Percentiles rank a stretch among this genome's conserved stretches.
Evolutionary conservation across 768 basidiomycete species (phyloP).

Genomic region (Leucocoprinus sp.): DNA sequence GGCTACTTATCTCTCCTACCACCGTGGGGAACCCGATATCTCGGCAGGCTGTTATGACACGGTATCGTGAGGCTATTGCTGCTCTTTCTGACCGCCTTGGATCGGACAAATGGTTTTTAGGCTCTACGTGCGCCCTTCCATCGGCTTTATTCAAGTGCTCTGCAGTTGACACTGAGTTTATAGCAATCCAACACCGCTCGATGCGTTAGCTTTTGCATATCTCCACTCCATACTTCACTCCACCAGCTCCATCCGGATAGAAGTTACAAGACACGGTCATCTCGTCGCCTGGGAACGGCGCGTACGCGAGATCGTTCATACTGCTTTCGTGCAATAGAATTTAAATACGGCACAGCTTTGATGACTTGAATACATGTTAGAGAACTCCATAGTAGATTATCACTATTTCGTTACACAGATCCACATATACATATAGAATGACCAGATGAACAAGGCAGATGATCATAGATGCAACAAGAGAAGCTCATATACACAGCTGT

Average conservation of each 20-base stretch:
- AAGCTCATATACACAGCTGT: background rate
- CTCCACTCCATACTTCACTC: slow-evolving; percentile 56
- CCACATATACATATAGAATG: too few species aligned
- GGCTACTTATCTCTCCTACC: slow-evolving; percentile 62
- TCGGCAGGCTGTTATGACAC: slow-evolving; percentile 38
- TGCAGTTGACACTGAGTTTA: background rate
- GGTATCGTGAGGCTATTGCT: slow-evolving; percentile 64
- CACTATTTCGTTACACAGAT: too few species aligned
- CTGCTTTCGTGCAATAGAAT: slow-evolving; percentile 33
- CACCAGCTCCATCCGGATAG: slow-evolving; percentile 40
- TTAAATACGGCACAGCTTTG: background rate
- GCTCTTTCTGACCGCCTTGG: slow-evolving; percentile 71
- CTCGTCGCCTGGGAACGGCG: slow-evolving; percentile 75
- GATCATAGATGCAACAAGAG: too few species aligned
- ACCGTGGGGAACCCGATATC: slow-evolving; percentile 52
- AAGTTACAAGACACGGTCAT: slow-evolving; percentile 65
- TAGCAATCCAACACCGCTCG: slow-evolving; percentile 71
- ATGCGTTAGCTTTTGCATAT: slow-evolving; percentile 79
- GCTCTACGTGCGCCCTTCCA: slow-evolving; percentile 42
- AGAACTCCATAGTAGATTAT: too few species aligned
- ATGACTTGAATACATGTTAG: too few species aligned
- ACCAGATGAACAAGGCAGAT: too few species aligned
- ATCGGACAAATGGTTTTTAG: slow-evolving; percentile 75
- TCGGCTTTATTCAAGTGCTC: background rate
- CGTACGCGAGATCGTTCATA: slow-evolving; percentile 50